Conservation (phyloP, 1,284 basidiomycete species). For the Athelia sp. region DNA sequence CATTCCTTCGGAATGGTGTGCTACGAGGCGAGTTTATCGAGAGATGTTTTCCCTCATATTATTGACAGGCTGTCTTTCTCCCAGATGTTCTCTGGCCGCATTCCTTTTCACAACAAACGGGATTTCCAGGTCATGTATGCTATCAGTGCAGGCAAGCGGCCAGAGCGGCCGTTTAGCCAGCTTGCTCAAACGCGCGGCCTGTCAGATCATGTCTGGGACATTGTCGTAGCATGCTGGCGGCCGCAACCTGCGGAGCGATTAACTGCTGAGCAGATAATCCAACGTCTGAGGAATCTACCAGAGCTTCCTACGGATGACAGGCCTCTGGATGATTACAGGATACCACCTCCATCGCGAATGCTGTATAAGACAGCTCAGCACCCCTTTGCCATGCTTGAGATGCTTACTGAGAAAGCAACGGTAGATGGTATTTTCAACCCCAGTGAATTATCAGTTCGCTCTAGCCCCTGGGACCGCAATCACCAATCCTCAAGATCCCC, state of each 20-base stretch:
- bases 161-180: neutral
- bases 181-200: neutral
- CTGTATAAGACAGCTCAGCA: neutral
- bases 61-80: neutral
- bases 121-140: neutral
- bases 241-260: neutral
- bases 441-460: too few relatives aligned
- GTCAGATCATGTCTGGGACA: neutral
- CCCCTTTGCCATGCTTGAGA: neutral
- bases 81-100: neutral
- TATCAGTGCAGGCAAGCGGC: neutral
- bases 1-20: neutral
- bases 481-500: too few relatives aligned
- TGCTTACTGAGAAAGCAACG: neutral
- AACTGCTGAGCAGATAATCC: neutral
- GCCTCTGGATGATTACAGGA: neutral
- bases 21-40: neutral
- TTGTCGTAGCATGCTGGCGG: neutral
- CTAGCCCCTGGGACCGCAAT: too few relatives aligned
- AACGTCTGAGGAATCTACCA: neutral
- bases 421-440: neutral
- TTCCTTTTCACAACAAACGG: neutral
- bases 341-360: neutral
- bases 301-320: neutral
- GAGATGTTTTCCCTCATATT: too few relatives aligned